Evolutionary conservation across 257 asterid genomes (phyloP).

Genomic region (Agastache rugosa): DNA sequence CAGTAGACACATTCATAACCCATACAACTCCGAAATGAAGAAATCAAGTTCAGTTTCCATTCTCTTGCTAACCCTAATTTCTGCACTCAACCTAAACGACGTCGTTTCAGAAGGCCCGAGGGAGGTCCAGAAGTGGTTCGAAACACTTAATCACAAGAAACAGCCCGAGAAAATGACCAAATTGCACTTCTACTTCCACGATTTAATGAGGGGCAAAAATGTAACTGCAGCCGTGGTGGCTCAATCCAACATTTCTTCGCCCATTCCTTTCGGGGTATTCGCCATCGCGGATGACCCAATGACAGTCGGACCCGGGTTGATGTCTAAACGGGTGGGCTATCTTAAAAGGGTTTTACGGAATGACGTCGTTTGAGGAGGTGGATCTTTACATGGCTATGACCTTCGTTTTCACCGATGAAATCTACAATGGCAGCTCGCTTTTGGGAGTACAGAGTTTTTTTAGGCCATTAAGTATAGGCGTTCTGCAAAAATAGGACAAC

Average conservation of each 20-base stretch:
- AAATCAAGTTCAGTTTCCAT: background rate
- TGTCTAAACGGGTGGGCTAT: constrained; percentile 28
- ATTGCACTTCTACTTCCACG: constrained; percentile 37
- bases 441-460: no score
- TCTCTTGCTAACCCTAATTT: constrained; percentile 7
- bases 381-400: constrained; percentile 13
- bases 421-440: constrained; percentile 33
- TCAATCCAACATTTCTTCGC: constrained; percentile 10
- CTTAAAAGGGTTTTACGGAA: constrained; percentile 3
- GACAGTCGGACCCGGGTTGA: constrained; percentile 11
- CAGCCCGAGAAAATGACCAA: constrained; percentile 27
- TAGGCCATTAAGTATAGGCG: no score
- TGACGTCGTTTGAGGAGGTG: constrained; percentile 28
- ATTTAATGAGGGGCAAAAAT: background rate
- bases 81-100: background rate
- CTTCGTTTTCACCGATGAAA: constrained; percentile 16
- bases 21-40: constrained; percentile 24
- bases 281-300: constrained; percentile 20
- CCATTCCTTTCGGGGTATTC: background rate
- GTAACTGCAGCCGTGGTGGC: constrained; percentile 27
- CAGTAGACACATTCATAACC: background rate
- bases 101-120: constrained; percentile 2
- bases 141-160: background rate
- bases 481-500: no score
- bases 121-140: constrained; percentile 19